Evolutionary conservation across 106 monocot species (phyloP).

Genomic region (Dactylorhiza incarnata): DNA sequence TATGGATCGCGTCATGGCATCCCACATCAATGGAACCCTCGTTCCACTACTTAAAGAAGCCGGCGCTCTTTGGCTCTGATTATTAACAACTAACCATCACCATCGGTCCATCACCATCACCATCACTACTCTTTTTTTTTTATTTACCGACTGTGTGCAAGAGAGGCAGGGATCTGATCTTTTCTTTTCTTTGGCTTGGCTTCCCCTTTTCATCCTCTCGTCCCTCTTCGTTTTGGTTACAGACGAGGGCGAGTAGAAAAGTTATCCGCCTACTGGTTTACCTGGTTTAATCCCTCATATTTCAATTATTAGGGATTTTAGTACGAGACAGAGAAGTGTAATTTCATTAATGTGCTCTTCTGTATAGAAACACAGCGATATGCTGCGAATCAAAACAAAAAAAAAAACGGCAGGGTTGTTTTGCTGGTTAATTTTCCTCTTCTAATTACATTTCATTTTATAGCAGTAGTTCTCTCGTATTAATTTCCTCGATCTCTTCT

Average conservation of each 20-base stretch:
- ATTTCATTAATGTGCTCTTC: background rate
- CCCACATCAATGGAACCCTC: constrained; percentile 85
- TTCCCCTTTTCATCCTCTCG: background rate
- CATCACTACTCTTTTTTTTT: background rate
- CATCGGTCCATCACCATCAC: background rate
- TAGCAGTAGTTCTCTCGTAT: no score
- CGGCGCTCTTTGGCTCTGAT: constrained; percentile 87
- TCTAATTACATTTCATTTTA: no score
- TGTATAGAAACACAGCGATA: constrained; percentile 6
- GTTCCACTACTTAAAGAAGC: constrained; percentile 87
- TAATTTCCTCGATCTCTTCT: no score
- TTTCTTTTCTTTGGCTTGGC: constrained; percentile 6
- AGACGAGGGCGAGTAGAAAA: background rate
- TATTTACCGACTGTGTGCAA: background rate
- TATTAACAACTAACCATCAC: background rate
- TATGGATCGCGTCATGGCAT: constrained; percentile 83
- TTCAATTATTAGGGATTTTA: constrained; percentile 5
- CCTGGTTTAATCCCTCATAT: background rate
- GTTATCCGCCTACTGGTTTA: constrained; percentile 3
- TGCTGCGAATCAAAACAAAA: background rate
- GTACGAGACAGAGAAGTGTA: constrained; percentile 7
- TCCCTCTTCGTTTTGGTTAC: constrained; percentile 1
- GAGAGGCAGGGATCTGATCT: constrained; percentile 4
- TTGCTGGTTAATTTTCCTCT: no score
- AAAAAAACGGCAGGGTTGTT: background rate